phyloP scores from a whole-genome alignment of 1,284 basidiomycete genomes.

The Prillingera fragicola region DNA sequence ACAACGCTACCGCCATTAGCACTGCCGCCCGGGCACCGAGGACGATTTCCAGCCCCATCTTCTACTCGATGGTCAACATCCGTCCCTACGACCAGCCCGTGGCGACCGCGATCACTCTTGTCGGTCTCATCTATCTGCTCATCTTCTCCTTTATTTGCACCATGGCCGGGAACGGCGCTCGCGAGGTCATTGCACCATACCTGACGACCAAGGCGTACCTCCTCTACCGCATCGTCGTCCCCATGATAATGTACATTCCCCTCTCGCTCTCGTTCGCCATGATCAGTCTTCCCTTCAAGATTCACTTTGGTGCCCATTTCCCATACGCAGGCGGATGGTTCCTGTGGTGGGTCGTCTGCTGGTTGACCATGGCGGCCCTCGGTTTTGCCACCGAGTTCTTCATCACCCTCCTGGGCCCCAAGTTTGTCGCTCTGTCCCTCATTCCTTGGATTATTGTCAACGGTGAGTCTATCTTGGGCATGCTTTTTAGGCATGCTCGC shows the following conservation, averaged over 20 bases:
- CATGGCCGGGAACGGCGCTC: conserved; percentile 49
- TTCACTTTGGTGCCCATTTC: conserved; percentile 46
- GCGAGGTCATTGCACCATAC: conserved; percentile 50
- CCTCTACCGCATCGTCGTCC: conserved; percentile 55
- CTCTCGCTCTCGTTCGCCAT: conserved; percentile 63
- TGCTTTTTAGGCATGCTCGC: too few species aligned
- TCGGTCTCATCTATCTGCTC: conserved; percentile 61
- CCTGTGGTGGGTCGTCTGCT: conserved; percentile 69
- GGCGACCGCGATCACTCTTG: conserved; percentile 64
- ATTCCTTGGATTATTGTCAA: conserved; percentile 59
- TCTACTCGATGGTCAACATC: conserved; percentile 55
- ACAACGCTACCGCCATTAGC: conserved; percentile 50
- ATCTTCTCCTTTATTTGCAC: conserved; percentile 52
- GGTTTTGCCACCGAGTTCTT: conserved; percentile 58
- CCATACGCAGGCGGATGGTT: conserved; percentile 58
- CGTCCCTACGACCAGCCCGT: conserved; percentile 63
- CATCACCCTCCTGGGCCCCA: conserved; percentile 43
- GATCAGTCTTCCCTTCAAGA: conserved; percentile 61
- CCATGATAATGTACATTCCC: conserved; percentile 57
- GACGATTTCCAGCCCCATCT: conserved; percentile 56
- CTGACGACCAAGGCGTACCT: conserved; percentile 57
- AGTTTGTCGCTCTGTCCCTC: conserved; percentile 44
- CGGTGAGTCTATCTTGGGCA: too few species aligned
- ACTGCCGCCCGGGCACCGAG: conserved; percentile 57
- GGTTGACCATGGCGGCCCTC: conserved; percentile 46